These are phyloP conservation scores for Aspergillus tamarii DNA, from an alignment of 2,329 filamentous ascomycete genomes.

Conservation along the genomic window DNA sequence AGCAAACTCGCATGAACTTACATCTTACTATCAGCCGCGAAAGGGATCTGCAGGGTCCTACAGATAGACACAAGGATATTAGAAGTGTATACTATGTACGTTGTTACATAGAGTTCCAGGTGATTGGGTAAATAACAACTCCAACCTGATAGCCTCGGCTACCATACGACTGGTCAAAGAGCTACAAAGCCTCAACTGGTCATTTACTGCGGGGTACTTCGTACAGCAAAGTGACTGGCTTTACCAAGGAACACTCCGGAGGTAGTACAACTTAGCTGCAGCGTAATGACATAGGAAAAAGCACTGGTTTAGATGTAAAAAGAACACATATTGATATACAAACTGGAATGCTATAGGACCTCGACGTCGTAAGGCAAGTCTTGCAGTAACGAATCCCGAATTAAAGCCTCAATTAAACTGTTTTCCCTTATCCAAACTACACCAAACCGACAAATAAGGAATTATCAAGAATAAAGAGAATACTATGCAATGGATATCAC, in stretches of 20 bases:
- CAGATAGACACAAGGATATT: neutral
- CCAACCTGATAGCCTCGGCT: neutral
- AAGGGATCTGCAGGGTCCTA: neutral
- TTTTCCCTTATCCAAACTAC: conserved; percentile 25
- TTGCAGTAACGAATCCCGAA: neutral
- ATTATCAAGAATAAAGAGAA: neutral
- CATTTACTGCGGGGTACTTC: neutral
- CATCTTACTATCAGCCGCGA: neutral
- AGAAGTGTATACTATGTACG: neutral
- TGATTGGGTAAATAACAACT: neutral
- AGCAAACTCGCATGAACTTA: too few relatives aligned
- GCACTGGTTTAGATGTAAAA: neutral
- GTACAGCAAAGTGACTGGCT: neutral
- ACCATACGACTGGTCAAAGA: neutral
- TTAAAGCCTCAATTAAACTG: conserved; percentile 8
- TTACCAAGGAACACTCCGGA: neutral
- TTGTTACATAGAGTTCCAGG: neutral
- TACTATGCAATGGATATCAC: neutral
- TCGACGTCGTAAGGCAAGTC: too few relatives aligned
- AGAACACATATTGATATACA: neutral
- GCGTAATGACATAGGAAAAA: neutral
- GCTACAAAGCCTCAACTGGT: neutral
- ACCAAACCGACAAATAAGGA: conserved; percentile 1
- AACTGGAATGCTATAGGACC: neutral
- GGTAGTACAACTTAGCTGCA: neutral